phyloP scores from a whole-genome alignment of 31 red algal genomes.

The Endocladia muricata region DNA sequence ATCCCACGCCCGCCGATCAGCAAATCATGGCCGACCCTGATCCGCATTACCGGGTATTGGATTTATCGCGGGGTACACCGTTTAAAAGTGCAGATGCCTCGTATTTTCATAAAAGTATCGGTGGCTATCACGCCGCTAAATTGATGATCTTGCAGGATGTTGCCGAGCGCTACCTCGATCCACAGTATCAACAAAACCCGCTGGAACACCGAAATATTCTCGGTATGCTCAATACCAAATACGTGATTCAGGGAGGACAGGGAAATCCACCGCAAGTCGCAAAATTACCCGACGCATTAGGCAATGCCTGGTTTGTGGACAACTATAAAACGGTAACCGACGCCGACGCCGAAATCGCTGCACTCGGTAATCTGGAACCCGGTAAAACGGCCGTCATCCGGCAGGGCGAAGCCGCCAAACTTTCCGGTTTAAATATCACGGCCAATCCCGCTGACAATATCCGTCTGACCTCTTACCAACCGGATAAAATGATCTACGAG shows the following conservation, averaged over 20 bases:
- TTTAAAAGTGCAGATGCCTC: background rate
- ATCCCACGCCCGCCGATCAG: no score
- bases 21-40: background rate
- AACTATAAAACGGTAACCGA: background rate
- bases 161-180: background rate
- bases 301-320: slow-evolving; percentile 14
- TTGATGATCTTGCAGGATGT: background rate
- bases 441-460: no score
- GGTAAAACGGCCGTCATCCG: background rate
- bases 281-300: background rate
- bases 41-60: slow-evolving; percentile 4
- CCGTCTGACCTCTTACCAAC: no score
- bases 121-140: background rate
- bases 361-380: background rate
- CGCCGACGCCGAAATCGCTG: background rate
- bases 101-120: slow-evolving; percentile 8
- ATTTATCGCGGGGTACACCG: background rate
- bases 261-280: background rate
- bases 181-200: background rate
- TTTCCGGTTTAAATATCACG: no score
- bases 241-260: background rate
- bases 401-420: no score
- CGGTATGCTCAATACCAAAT: slow-evolving; percentile 14
- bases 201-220: background rate
- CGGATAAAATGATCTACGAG: no score